Base-by-base conservation (phyloP, 2,329 filamentous ascomycete species). In the Exserohilum rostratum region DNA sequence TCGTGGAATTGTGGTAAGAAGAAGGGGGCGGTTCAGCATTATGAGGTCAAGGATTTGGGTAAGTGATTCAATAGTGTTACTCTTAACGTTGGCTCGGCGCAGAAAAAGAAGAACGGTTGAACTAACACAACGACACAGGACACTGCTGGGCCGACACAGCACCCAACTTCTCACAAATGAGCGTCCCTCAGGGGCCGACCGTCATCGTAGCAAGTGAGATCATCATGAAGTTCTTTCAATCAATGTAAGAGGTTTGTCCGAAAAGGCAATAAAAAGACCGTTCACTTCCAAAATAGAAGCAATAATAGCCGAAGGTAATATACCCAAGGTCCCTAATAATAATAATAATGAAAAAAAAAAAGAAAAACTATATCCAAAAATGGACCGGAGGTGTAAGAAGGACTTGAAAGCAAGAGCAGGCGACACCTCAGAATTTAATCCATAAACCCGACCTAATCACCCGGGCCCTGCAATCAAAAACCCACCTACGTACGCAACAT, bases 101-200 rank as follows among this genome's bases (percentile, higher is more conserved):
- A n/a, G n/a, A n/a, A n/a, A n/a, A n/a, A n/a, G 34, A 39, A 22
- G 1, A 25, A 31, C 46, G 39, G 9, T 15, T 42, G n/a, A 13
- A 38, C 38, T 27, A 46, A 46, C 5, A 25, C 22, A 40, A n/a
- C 71, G 17, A 44, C 15, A 6, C 11, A 57, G 54, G 77, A 13
- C 79, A 82, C 55, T 74, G 71, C 49, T 82, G 80, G 79, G 74
- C 79, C 5, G 79, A 78, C 18, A 79, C 76, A 3, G 74, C 77
- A 42, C 71, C 73, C 42, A 81, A 80, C 61, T 73, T 80, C 49
- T 78, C 77, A 6, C 78, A 80, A 60, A 60, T 77, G 74, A 75
- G 9, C 6, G 25, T 30, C 2, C 73, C 70, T 0, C 72, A 79
- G 50, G 67, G 67, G 1, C 78, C 79, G 1, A 76, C 77, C 5